These are phyloP conservation scores for Limnanthes douglasii DNA, from an alignment of 345 rosid genomes.

Conservation along the genomic window DNA sequence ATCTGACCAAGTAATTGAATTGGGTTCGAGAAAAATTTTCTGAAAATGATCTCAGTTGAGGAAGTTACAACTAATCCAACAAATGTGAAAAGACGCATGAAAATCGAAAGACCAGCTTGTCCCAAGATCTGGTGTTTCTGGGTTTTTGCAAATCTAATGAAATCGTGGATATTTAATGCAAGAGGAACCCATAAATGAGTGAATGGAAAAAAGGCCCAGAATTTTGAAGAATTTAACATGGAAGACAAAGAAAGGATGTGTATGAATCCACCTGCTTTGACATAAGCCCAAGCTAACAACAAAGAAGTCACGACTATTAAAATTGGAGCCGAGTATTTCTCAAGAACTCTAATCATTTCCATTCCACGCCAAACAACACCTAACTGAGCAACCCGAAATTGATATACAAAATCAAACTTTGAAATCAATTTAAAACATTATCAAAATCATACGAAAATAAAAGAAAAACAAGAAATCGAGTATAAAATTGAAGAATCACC, in stretches of 20 bases:
- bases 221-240: slow-evolving; percentile 38
- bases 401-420: too few species aligned
- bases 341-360: slow-evolving; percentile 64
- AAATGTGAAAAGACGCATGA: slow-evolving; percentile 83
- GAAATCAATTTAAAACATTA: too few species aligned
- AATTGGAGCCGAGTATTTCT: slow-evolving; percentile 77
- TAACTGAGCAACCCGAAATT: slow-evolving; percentile 79
- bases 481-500: too few species aligned
- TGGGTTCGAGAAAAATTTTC: slow-evolving; percentile 64
- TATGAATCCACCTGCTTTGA: slow-evolving; percentile 64
- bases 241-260: slow-evolving; percentile 63
- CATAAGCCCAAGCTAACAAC: slow-evolving; percentile 67
- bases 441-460: too few species aligned
- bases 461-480: too few species aligned
- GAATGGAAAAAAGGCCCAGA: slow-evolving; percentile 87
- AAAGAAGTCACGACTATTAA: slow-evolving; percentile 45
- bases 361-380: slow-evolving; percentile 64
- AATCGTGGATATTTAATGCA: slow-evolving; percentile 88
- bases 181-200: slow-evolving; percentile 89
- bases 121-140: slow-evolving; percentile 74
- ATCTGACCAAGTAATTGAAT: slow-evolving; percentile 61
- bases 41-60: slow-evolving; percentile 64
- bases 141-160: slow-evolving; percentile 57
- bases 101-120: slow-evolving; percentile 70
- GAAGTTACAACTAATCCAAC: slow-evolving; percentile 76